Evolutionary conservation across 176 grass and related monocot genomes (phyloP).

Genomic region (Ensete ventricosum): DNA sequence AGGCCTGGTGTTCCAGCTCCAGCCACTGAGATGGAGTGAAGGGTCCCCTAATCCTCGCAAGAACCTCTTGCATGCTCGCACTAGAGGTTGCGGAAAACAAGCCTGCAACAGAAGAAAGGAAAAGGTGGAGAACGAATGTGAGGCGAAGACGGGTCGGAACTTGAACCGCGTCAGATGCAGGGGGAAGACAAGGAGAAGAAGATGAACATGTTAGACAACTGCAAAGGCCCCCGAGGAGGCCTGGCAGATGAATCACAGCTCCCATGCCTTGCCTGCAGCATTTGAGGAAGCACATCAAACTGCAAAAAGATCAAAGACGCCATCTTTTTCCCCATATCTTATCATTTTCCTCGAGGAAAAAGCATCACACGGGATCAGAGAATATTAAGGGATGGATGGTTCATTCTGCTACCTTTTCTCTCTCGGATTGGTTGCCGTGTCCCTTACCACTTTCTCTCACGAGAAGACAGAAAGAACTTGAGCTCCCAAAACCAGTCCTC

Average conservation of each 20-base stretch:
- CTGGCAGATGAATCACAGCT: neutral
- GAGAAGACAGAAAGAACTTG: neutral
- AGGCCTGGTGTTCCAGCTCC: slow-evolving; percentile 83
- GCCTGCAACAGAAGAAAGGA: slow-evolving; percentile 24
- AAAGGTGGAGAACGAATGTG: neutral
- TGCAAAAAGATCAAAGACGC: slow-evolving; percentile 15
- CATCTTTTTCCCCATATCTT: neutral
- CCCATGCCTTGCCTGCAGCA: neutral
- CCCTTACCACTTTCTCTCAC: neutral
- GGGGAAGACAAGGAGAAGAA: neutral
- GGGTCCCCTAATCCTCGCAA: slow-evolving; percentile 56
- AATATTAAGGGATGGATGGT: too few species aligned
- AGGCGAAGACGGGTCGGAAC: neutral
- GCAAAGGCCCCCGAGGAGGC: neutral
- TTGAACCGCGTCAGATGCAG: neutral
- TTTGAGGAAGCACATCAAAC: slow-evolving; percentile 28
- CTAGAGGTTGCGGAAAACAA: slow-evolving; percentile 35
- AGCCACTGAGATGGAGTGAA: slow-evolving; percentile 96
- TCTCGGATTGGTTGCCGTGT: neutral
- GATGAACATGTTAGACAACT: neutral
- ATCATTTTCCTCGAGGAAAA: too few species aligned
- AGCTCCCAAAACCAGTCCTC: neutral
- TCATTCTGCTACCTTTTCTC: neutral
- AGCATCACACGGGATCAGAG: too few species aligned
- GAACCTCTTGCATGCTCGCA: slow-evolving; percentile 36